phyloP scores from a whole-genome alignment of 2,329 filamentous ascomycete species.

The Fusarium odoratissimum region DNA sequence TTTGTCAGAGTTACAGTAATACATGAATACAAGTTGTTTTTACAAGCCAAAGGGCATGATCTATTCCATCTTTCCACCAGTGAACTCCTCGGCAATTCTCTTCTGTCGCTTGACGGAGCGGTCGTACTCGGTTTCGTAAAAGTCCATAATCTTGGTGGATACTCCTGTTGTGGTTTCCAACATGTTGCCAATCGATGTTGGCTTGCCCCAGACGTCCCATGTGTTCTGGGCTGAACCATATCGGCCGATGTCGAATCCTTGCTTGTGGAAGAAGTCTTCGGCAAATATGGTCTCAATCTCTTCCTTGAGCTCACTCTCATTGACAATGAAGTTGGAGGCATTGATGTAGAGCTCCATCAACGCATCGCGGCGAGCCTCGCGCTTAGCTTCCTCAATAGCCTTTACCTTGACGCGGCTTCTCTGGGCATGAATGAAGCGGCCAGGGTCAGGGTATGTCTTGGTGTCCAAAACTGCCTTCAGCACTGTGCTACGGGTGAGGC shows the following conservation, averaged over 20 bases:
- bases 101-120: slow-evolving; percentile 65
- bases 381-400: slow-evolving; percentile 58
- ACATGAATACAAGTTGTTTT: slow-evolving; percentile 44
- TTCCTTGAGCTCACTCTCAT: slow-evolving; percentile 78
- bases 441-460: slow-evolving; percentile 69
- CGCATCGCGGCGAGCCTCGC: slow-evolving; percentile 72
- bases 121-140: slow-evolving; percentile 53
- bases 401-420: slow-evolving; percentile 58
- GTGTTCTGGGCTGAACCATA: slow-evolving; percentile 59
- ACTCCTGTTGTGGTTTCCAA: slow-evolving; percentile 51
- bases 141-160: slow-evolving; percentile 52
- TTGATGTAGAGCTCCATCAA: slow-evolving; percentile 92
- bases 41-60: slow-evolving; percentile 35
- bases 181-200: slow-evolving; percentile 59
- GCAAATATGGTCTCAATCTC: slow-evolving; percentile 83
- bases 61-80: slow-evolving; percentile 67
- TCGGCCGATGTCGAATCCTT: slow-evolving; percentile 47
- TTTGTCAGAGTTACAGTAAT: slow-evolving; percentile 38
- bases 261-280: slow-evolving; percentile 64
- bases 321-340: slow-evolving; percentile 86
- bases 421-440: slow-evolving; percentile 67
- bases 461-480: slow-evolving; percentile 61
- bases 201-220: slow-evolving; percentile 63
- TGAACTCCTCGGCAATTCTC: slow-evolving; percentile 68
- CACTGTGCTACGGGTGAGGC: slow-evolving; percentile 77